phyloP scores from a whole-genome alignment of 2,329 filamentous ascomycete genomes.

The Epichloe sylvatica region DNA sequence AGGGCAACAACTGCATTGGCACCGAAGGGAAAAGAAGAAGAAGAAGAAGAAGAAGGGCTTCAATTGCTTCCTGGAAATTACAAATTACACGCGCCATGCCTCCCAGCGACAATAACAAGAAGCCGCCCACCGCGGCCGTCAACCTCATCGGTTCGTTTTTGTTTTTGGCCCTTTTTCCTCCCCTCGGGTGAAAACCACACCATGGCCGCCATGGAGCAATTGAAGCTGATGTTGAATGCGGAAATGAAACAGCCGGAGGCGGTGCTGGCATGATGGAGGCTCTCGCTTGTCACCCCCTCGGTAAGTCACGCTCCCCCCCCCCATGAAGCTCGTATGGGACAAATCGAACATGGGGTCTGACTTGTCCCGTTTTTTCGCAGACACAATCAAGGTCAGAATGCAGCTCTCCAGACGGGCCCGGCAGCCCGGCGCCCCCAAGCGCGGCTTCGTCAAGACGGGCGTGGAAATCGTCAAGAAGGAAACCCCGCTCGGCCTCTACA shows the following conservation, averaged over 20 bases:
- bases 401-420: slow-evolving; percentile 82
- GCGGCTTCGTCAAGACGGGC: slow-evolving; percentile 80
- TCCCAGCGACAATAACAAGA: slow-evolving; percentile 37
- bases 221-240: neutral
- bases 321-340: neutral
- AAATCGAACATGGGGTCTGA: neutral
- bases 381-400: slow-evolving; percentile 99
- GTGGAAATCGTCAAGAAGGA: slow-evolving; percentile 76
- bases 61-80: too few species aligned
- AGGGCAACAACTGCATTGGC: too few species aligned
- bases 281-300: slow-evolving; percentile 83
- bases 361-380: slow-evolving; percentile 24
- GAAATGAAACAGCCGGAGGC: slow-evolving; percentile 56
- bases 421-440: slow-evolving; percentile 67
- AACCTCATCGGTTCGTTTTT: slow-evolving; percentile 67
- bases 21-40: too few species aligned
- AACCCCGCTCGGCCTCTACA: slow-evolving; percentile 82
- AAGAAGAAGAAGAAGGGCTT: too few species aligned
- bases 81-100: slow-evolving; percentile 16
- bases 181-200: neutral
- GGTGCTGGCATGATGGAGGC: slow-evolving; percentile 99
- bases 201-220: neutral
- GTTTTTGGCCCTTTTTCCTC: neutral
- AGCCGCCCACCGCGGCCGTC: slow-evolving; percentile 71
- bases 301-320: slow-evolving; percentile 33